phyloP scores from a whole-genome alignment of 495 filamentous ascomycete genomes.

The Xylaria venustula region DNA sequence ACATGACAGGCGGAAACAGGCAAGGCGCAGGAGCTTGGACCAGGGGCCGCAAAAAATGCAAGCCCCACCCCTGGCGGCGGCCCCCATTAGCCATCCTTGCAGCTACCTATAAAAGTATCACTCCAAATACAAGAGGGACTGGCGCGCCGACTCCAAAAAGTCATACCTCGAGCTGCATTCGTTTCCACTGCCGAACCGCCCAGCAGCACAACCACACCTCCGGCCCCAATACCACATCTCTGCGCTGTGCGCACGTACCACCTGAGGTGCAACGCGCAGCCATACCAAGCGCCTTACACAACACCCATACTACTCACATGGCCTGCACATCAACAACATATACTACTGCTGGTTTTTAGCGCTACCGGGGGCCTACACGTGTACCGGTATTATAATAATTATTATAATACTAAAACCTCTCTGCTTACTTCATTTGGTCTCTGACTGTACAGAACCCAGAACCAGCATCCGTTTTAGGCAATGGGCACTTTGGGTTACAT shows the following conservation, averaged over 20 bases:
- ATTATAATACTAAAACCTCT: too few relatives aligned
- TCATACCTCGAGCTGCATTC: slow-evolving; percentile 20
- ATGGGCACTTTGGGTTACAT: slow-evolving; percentile 5
- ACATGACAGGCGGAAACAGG: slow-evolving; percentile 1
- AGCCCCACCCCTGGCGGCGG: slow-evolving; percentile 2
- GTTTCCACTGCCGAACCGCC: slow-evolving; percentile 16
- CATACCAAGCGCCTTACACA: too few relatives aligned
- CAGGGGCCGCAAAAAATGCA: slow-evolving; percentile 10
- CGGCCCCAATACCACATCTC: neutral
- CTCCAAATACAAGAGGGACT: slow-evolving; percentile 22
- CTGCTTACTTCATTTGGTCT: neutral
- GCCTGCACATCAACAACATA: too few relatives aligned
- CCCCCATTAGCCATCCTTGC: slow-evolving; percentile 20
- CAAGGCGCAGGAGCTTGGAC: slow-evolving; percentile 14
- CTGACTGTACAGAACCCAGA: neutral
- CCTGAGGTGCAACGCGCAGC: neutral
- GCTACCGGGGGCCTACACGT: neutral
- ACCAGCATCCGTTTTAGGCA: slow-evolving; percentile 15
- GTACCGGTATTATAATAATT: too few relatives aligned
- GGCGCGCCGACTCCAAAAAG: slow-evolving; percentile 20
- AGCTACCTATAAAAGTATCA: slow-evolving; percentile 23
- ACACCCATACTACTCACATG: too few relatives aligned
- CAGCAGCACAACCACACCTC: neutral
- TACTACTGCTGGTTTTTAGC: neutral
- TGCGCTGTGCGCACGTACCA: slow-evolving; percentile 16